Conservation (phyloP, 139 green algal species). For the Deuterostichococcus epilithicus region DNA sequence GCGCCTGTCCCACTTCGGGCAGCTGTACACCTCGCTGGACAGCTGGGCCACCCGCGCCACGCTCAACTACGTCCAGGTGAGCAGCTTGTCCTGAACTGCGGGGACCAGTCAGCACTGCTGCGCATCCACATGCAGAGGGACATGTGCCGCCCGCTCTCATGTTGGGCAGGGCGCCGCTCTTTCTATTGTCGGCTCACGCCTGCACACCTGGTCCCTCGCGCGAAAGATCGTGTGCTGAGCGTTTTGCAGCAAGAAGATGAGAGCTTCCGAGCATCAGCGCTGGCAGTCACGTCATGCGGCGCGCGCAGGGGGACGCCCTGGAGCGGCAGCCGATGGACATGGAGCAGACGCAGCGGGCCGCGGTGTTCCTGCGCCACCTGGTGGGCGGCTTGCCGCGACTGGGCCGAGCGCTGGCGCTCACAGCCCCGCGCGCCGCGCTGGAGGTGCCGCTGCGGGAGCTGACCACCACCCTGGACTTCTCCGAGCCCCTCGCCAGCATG, state of each 20-base stretch:
- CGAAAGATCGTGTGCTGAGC: no score
- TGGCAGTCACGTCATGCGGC: no score
- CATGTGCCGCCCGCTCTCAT: no score
- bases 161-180: no score
- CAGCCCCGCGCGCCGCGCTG: neutral
- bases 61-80: neutral
- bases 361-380: neutral
- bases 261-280: no score
- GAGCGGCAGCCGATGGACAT: constrained; percentile 1
- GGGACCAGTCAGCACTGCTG: neutral
- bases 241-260: no score
- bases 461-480: neutral
- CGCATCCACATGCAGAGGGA: no score
- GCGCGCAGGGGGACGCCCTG: neutral
- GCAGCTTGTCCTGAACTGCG: neutral
- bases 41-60: neutral
- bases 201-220: no score
- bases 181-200: no score
- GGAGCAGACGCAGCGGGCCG: neutral
- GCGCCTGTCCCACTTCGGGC: neutral
- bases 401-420: neutral
- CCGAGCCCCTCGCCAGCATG: neutral
- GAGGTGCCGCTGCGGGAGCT: neutral
- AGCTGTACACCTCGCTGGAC: neutral
- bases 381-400: neutral